Evolutionary conservation across 106 monocot genomes (phyloP).

Genomic region (Dendrobium huoshanense): DNA sequence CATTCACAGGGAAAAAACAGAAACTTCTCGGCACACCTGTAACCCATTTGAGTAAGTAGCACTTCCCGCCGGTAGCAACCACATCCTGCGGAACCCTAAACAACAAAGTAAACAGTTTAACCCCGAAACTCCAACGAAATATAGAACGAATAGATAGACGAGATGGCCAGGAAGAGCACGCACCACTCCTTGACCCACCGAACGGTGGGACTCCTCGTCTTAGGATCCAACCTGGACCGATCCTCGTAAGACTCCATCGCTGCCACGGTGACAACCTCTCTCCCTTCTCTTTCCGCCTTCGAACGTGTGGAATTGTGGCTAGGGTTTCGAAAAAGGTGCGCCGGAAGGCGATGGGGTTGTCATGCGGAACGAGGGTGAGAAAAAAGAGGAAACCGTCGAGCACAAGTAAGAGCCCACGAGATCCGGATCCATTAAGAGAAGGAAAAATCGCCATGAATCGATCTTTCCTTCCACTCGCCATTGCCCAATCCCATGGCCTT

Average conservation of each 20-base stretch:
- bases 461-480: conserved; percentile 8
- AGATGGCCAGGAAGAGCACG: background rate
- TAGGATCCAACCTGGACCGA: background rate
- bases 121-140: background rate
- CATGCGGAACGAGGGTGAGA: background rate
- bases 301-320: background rate
- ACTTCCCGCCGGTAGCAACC: conserved; percentile 15
- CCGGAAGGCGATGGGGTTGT: background rate
- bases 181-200: conserved; percentile 21
- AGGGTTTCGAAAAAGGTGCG: conserved; percentile 6
- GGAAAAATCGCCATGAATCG: conserved; percentile 10
- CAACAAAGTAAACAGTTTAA: background rate
- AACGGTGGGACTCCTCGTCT: conserved; percentile 8
- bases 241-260: background rate
- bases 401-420: conserved; percentile 1
- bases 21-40: conserved; percentile 4
- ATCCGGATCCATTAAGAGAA: conserved; percentile 11
- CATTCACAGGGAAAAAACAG: background rate
- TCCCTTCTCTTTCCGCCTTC: background rate
- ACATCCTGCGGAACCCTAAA: conserved; percentile 24
- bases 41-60: conserved; percentile 18
- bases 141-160: background rate
- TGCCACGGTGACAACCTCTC: background rate
- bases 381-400: conserved; percentile 3
- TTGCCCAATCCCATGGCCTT: conserved; percentile 8